Percentiles rank a stretch among this genome's conserved stretches.
These are phyloP conservation scores for Diaporthe ilicicola DNA, from an alignment of 2,329 filamentous ascomycete genomes.

Conservation along the genomic window DNA sequence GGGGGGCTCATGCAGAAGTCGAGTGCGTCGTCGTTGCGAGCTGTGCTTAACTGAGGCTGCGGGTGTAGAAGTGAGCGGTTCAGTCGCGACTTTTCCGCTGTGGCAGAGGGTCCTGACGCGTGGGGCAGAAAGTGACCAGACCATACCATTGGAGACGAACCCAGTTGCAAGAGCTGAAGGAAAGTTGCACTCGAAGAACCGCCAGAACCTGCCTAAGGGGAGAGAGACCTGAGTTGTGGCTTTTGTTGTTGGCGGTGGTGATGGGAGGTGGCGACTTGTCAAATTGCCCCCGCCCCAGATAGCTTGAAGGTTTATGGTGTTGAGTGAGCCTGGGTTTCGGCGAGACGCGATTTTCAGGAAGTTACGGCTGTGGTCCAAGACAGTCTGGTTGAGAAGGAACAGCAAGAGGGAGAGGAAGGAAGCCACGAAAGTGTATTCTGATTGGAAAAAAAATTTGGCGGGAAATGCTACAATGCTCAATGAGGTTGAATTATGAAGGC, in stretches of 20 bases:
- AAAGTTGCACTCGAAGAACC: background rate
- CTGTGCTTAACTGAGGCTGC: background rate
- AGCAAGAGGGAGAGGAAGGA: background rate
- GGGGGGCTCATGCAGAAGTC: conserved; percentile 22
- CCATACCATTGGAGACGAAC: conserved; percentile 21
- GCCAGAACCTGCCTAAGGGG: background rate
- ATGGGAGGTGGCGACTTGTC: background rate
- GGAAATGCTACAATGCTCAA: background rate
- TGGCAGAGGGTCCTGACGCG: background rate
- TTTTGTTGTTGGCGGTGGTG: background rate
- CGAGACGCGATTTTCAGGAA: background rate
- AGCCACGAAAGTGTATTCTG: background rate
- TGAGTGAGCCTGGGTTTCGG: background rate
- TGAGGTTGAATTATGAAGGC: background rate
- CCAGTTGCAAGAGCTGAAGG: background rate
- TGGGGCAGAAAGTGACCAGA: background rate
- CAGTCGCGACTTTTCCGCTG: conserved; percentile 11
- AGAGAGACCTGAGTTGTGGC: background rate
- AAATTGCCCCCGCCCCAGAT: background rate
- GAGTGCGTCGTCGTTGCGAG: background rate
- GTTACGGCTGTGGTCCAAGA: background rate
- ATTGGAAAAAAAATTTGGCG: background rate
- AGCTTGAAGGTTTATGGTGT: background rate
- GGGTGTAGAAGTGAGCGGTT: background rate
- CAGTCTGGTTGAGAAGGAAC: background rate